Conservation (phyloP, 495 filamentous ascomycete species). For the Alectoria sarmentosa region DNA sequence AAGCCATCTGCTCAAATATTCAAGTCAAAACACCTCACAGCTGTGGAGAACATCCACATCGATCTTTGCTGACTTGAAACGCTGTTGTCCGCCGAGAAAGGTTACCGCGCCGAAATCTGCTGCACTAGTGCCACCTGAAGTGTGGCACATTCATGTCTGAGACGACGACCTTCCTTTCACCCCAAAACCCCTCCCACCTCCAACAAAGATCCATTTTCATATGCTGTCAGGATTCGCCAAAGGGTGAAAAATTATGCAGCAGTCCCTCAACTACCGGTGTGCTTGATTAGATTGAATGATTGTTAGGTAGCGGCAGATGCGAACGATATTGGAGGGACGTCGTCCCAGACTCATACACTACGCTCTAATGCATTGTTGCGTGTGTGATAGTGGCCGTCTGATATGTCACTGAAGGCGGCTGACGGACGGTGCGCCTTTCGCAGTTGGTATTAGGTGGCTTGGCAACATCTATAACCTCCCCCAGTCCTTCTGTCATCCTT, state of each 20-base stretch:
- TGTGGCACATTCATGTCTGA: conserved; percentile 3
- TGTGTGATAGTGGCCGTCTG: not conserved
- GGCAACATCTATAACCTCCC: not conserved
- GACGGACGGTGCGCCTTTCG: not conserved
- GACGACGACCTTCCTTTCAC: conserved; percentile 3
- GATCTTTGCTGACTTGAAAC: conserved; percentile 4
- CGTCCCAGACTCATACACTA: not conserved
- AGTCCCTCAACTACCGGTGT: not conserved
- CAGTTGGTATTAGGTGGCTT: not conserved
- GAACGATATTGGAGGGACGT: conserved; percentile 6
- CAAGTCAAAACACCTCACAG: not conserved
- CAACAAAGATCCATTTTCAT: not conserved
- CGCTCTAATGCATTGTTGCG: not conserved
- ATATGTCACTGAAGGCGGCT: not conserved
- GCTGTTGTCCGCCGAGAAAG: not conserved
- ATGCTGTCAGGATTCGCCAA: no score
- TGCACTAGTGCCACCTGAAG: conserved; percentile 3
- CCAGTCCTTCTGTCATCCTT: not conserved
- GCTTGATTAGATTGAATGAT: not conserved
- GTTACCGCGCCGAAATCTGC: not conserved
- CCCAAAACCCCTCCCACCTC: not conserved
- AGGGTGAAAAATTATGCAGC: not conserved
- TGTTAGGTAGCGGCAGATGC: not conserved
- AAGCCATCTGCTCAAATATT: not conserved
- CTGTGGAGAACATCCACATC: not conserved